Base-by-base conservation (phyloP, 805 yeast species). In the Pichia gijzeniarum region DNA sequence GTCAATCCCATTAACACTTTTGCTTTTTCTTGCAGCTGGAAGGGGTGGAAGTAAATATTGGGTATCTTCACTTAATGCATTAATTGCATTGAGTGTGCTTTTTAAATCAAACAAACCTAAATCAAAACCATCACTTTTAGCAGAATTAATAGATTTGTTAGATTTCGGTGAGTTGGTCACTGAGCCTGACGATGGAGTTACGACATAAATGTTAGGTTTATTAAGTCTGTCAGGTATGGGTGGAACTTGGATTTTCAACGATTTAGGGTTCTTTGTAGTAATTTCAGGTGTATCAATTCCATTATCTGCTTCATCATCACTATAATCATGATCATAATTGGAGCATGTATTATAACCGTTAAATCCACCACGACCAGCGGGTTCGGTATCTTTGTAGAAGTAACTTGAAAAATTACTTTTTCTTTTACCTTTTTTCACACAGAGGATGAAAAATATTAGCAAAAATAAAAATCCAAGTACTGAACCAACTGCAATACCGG, bases 401-500 rank as follows among this genome's bases (percentile, higher is more conserved):
- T 38, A 20, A 42, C 46, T 20, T 25, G 10, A 35, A 39, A 35
- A 10, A 14, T 20, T 8, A 14, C 14, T 7, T 22, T 14, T 21
- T 41, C 16, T 37, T n/a, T 9, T 35, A 36, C 32, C 33, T 47
- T 30, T 44, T 53, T 35, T 44, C 21, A 53, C 50, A 16, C 49
- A 38, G 7, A 49, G 40, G 5, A 51, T 48, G 5, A 57, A 40
- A 3, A 57, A n/a, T 2, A 47, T 19, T 8, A 50, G 10, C 3
- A 51, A 44, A 4, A 54, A 22, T 5, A 52, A 39, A 18, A 55
- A 36, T 3, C 61, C 65, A 19, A 53, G 20, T 10, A 57, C 43
- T 16, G 53, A 39, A 14, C 64, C 66, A 17, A 63, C 53, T 1
- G 58, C 53, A 20, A 58, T 53, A 8, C 68, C 68, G 1, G 65